Evolutionary conservation across 2,329 filamentous ascomycete species (phyloP).

Genomic region (Botrytis aclada): DNA sequence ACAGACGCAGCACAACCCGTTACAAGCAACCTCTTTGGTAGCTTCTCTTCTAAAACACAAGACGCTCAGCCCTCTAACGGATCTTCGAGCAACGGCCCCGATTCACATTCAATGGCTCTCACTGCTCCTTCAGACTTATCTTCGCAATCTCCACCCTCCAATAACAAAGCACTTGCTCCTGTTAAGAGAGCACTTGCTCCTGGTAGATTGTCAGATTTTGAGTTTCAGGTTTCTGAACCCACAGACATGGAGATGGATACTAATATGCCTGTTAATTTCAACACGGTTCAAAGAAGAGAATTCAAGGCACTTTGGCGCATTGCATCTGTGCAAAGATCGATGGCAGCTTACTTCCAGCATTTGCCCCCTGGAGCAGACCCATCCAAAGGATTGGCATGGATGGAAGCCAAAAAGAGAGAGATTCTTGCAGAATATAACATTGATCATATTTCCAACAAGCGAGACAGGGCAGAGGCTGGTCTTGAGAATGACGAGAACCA

Average conservation of each 20-base stretch:
- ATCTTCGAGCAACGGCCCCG: neutral
- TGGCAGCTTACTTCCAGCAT: constrained; percentile 29
- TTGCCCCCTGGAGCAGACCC: constrained; percentile 16
- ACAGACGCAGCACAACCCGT: constrained; percentile 23
- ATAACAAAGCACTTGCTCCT: neutral
- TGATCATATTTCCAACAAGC: constrained; percentile 5
- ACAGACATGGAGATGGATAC: constrained; percentile 28
- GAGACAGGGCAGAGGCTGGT: constrained; percentile 9
- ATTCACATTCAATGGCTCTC: neutral
- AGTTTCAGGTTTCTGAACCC: constrained; percentile 23
- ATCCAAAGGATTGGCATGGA: constrained; percentile 12
- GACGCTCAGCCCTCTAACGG: neutral
- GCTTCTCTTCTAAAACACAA: constrained; percentile 10
- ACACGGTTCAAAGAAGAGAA: constrained; percentile 26
- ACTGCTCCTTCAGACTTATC: constrained; percentile 6
- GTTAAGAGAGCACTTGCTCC: constrained; percentile 2
- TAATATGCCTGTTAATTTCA: constrained; percentile 28
- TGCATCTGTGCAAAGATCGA: constrained; percentile 32
- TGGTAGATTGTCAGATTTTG: constrained; percentile 7
- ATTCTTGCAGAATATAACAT: constrained; percentile 13
- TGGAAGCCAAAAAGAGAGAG: constrained; percentile 11
- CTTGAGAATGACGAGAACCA: constrained; percentile 24
- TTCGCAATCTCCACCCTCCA: neutral
- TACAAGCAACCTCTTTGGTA: constrained; percentile 25
- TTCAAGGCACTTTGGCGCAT: constrained; percentile 35